phyloP scores from a whole-genome alignment of 208 protist species.

The Leishmania guyanensis region DNA sequence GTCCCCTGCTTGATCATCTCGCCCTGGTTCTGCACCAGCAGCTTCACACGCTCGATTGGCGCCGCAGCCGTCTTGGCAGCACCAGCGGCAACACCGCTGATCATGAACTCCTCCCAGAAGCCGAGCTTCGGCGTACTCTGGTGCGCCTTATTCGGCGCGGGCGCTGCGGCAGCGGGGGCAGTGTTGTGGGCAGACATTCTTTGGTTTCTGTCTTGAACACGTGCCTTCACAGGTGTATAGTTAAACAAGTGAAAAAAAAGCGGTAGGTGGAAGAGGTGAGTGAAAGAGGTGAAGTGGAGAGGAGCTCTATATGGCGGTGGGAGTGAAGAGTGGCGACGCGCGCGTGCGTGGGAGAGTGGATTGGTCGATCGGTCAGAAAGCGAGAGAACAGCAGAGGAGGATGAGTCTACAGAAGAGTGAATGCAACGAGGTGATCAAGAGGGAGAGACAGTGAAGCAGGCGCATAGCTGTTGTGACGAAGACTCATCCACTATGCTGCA shows the following conservation, averaged over 20 bases:
- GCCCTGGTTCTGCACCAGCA: constrained; percentile 94
- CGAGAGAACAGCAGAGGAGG: background rate
- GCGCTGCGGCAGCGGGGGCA: background rate
- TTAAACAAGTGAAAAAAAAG: background rate
- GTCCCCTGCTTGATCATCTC: constrained; percentile 83
- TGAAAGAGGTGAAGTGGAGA: background rate
- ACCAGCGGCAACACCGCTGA: constrained; percentile 76
- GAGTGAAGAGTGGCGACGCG: background rate
- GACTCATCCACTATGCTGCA: background rate
- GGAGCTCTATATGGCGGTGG: background rate
- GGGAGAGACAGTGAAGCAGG: background rate
- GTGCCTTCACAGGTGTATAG: constrained; percentile 1
- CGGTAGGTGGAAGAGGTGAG: background rate
- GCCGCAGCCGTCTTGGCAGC: constrained; percentile 94
- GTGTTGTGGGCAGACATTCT: constrained; percentile 31
- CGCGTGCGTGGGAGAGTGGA: background rate
- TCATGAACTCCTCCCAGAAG: constrained; percentile 84
- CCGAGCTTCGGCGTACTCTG: constrained; percentile 48
- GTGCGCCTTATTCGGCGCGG: constrained; percentile 30
- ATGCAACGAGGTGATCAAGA: background rate
- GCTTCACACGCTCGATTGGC: constrained; percentile 96
- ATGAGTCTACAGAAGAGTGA: background rate
- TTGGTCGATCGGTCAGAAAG: background rate
- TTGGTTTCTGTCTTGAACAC: background rate
- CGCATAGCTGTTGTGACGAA: background rate